These are phyloP conservation scores for Dillenia suffruticosa DNA, from an alignment of 164 flowering plant species.

Conservation along the genomic window DNA sequence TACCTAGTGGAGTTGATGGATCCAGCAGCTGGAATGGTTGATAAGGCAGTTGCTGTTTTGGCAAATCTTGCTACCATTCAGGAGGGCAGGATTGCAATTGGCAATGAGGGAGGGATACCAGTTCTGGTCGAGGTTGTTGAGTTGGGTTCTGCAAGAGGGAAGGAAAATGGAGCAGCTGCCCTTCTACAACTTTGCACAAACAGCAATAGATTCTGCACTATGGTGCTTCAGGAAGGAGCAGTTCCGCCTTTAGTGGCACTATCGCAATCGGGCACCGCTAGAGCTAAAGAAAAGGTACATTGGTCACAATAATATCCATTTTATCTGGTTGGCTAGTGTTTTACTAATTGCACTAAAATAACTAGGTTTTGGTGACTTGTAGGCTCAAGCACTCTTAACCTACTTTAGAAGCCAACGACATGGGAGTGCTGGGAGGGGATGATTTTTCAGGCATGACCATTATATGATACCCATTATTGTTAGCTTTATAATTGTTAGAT, in stretches of 20 bases:
- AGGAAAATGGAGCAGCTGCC: slow-evolving; percentile 97
- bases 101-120: slow-evolving; percentile 74
- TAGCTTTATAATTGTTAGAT: slow-evolving; percentile 12
- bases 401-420: slow-evolving; percentile 79
- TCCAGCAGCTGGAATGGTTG: slow-evolving; percentile 95
- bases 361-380: slow-evolving; percentile 14
- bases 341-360: background rate
- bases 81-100: slow-evolving; percentile 77
- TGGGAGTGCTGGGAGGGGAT: slow-evolving; percentile 64
- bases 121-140: slow-evolving; percentile 94
- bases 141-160: slow-evolving; percentile 91
- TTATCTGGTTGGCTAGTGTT: background rate
- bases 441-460: slow-evolving; percentile 16
- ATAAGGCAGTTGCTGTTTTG: slow-evolving; percentile 94
- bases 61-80: slow-evolving; percentile 90
- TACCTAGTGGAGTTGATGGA: slow-evolving; percentile 92
- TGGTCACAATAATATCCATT: too few species aligned
- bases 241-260: slow-evolving; percentile 91
- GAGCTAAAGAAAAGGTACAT: slow-evolving; percentile 89
- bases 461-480: slow-evolving; percentile 2
- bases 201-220: slow-evolving; percentile 59
- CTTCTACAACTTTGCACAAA: slow-evolving; percentile 75
- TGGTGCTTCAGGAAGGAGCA: slow-evolving; percentile 93
- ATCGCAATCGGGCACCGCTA: slow-evolving; percentile 87
- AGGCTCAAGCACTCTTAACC: slow-evolving; percentile 84